Conservation (phyloP, 2,329 filamentous ascomycete species). For the Xylaria sp. region DNA sequence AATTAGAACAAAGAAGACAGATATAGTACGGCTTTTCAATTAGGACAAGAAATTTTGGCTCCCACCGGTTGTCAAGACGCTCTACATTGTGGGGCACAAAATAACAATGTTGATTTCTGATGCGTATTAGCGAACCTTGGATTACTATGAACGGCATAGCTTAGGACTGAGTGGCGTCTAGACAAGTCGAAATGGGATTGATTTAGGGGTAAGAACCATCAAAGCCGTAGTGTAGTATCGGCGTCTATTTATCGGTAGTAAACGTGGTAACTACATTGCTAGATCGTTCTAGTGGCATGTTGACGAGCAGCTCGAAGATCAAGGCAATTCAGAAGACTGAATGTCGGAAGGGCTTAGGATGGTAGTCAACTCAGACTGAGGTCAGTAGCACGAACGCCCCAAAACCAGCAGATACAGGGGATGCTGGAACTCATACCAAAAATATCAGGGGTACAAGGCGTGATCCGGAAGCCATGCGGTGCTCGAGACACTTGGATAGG, state of each 20-base stretch:
- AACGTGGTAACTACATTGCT: constrained; percentile 8
- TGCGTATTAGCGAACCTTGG: background rate
- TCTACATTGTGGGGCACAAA: background rate
- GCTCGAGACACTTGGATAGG: background rate
- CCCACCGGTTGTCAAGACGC: background rate
- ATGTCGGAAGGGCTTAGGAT: background rate
- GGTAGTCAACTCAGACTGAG: constrained; percentile 21
- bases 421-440: background rate
- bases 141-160: constrained; percentile 2
- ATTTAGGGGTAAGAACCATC: constrained; percentile 25
- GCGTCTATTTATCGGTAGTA: constrained; percentile 21
- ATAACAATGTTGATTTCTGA: background rate
- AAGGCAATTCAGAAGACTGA: background rate
- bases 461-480: background rate
- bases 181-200: background rate
- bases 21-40: background rate
- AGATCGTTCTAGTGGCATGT: constrained; percentile 22
- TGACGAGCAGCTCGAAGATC: background rate
- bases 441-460: background rate
- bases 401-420: background rate
- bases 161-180: background rate
- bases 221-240: constrained; percentile 13
- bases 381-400: background rate
- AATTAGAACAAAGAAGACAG: constrained; percentile 10
- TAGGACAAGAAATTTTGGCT: background rate